A percentile compares a stretch with the other conserved stretches of the same genome.
phyloP scores from a whole-genome alignment of 208 protist species.

The Crithidia fasciculata region DNA sequence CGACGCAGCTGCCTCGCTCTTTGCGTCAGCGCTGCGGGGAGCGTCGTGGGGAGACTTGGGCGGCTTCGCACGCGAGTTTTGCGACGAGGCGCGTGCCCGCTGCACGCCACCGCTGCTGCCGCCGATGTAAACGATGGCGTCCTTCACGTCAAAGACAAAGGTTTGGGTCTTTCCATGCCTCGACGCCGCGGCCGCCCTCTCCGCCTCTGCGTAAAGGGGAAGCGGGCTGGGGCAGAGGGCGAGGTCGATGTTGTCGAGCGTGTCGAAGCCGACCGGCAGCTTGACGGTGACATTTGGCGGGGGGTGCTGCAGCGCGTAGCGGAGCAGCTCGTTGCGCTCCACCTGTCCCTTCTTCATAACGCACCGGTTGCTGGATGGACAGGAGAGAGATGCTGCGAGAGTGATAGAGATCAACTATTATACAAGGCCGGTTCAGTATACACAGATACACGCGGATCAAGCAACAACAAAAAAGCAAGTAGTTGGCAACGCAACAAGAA shows the following conservation, averaged over 20 bases:
- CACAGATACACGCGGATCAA: background rate
- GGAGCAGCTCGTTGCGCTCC: slow-evolving; percentile 61
- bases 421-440: background rate
- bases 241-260: slow-evolving; percentile 44
- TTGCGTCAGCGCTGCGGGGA: background rate
- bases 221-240: slow-evolving; percentile 39
- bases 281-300: slow-evolving; percentile 52
- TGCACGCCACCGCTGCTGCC: slow-evolving; percentile 32
- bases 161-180: slow-evolving; percentile 12
- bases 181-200: slow-evolving; percentile 22
- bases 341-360: slow-evolving; percentile 33
- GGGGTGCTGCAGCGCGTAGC: slow-evolving; percentile 57
- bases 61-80: background rate
- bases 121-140: slow-evolving; percentile 18
- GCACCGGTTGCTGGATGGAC: too few relatives aligned
- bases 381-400: too few relatives aligned
- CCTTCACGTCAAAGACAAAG: slow-evolving; percentile 33
- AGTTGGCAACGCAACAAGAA: slow-evolving; percentile 9
- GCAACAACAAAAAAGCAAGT: background rate
- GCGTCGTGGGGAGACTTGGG: background rate
- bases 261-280: slow-evolving; percentile 31
- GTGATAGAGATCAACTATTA: too few relatives aligned
- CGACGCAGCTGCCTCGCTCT: background rate
- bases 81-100: background rate
- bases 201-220: slow-evolving; percentile 37